These are phyloP conservation scores for Dothidotthia symphoricarpi DNA, from an alignment of 2,329 filamentous ascomycete genomes.

Conservation along the genomic window DNA sequence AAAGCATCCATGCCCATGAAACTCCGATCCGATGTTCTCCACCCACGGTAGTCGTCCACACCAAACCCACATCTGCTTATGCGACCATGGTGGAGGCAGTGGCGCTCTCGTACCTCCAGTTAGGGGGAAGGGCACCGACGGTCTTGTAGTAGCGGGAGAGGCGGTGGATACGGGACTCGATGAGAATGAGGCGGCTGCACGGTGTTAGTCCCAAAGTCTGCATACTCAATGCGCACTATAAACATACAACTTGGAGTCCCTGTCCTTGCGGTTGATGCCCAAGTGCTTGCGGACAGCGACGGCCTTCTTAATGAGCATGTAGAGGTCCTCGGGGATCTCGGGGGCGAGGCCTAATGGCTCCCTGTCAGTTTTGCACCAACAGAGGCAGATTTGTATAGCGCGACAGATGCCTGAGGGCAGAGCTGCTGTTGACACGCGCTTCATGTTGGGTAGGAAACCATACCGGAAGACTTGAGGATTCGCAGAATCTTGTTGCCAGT, in stretches of 20 bases:
- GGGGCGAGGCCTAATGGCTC: slow-evolving; percentile 80
- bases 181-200: slow-evolving; percentile 86
- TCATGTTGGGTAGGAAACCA: slow-evolving; percentile 52
- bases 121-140: slow-evolving; percentile 77
- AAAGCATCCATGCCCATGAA: slow-evolving; percentile 39
- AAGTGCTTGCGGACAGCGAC: slow-evolving; percentile 93
- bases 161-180: slow-evolving; percentile 99
- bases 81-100: slow-evolving; percentile 62
- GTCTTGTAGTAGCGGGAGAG: slow-evolving; percentile 99
- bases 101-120: slow-evolving; percentile 98
- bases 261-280: slow-evolving; percentile 99
- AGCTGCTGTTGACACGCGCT: slow-evolving; percentile 42
- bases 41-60: slow-evolving; percentile 21
- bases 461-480: slow-evolving; percentile 98
- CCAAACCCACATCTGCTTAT: slow-evolving; percentile 41
- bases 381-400: slow-evolving; percentile 62
- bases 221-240: background rate
- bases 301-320: slow-evolving; percentile 99
- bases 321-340: slow-evolving; percentile 98
- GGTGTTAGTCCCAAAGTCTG: slow-evolving; percentile 8
- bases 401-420: slow-evolving; percentile 55
- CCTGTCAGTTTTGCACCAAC: slow-evolving; percentile 41
- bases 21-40: slow-evolving; percentile 37
- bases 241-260: slow-evolving; percentile 87
- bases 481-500: slow-evolving; percentile 99